These are phyloP conservation scores for Amphibolis antarctica DNA, from an alignment of 106 monocot genomes.

Conservation along the genomic window DNA sequence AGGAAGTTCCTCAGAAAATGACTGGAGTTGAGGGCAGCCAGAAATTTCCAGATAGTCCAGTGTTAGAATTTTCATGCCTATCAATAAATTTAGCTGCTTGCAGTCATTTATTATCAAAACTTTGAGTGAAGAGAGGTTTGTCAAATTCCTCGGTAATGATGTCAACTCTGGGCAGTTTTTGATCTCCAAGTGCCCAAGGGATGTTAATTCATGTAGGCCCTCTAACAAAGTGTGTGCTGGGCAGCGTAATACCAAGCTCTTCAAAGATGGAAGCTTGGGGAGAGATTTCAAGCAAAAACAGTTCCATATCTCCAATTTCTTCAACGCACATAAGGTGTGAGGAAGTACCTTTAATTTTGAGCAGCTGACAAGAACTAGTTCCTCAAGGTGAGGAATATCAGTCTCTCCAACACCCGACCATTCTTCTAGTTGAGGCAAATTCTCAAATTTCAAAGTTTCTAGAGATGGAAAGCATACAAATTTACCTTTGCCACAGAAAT, in stretches of 20 bases:
- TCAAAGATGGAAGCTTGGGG: conserved; percentile 20
- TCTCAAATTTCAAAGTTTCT: conserved; percentile 27
- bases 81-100: conserved; percentile 9
- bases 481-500: conserved; percentile 14
- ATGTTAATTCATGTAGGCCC: not conserved
- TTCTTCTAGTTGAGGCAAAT: conserved; percentile 13
- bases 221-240: conserved; percentile 6
- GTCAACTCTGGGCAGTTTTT: conserved; percentile 15
- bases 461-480: conserved; percentile 17
- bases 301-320: conserved; percentile 20
- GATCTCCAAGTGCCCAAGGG: conserved; percentile 25
- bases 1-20: conserved; percentile 7
- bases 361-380: conserved; percentile 23
- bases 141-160: conserved; percentile 12
- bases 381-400: conserved; percentile 10
- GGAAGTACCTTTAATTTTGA: conserved; percentile 12
- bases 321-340: conserved; percentile 14
- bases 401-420: conserved; percentile 14
- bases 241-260: conserved; percentile 10
- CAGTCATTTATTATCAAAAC: conserved; percentile 18
- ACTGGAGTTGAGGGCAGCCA: conserved; percentile 6
- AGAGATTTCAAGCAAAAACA: conserved; percentile 12
- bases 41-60: conserved; percentile 12
- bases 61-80: not conserved
- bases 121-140: conserved; percentile 1